These are phyloP conservation scores for Nitzschia sp. DNA, from an alignment of 108 stramenopile species.

Conservation along the genomic window DNA sequence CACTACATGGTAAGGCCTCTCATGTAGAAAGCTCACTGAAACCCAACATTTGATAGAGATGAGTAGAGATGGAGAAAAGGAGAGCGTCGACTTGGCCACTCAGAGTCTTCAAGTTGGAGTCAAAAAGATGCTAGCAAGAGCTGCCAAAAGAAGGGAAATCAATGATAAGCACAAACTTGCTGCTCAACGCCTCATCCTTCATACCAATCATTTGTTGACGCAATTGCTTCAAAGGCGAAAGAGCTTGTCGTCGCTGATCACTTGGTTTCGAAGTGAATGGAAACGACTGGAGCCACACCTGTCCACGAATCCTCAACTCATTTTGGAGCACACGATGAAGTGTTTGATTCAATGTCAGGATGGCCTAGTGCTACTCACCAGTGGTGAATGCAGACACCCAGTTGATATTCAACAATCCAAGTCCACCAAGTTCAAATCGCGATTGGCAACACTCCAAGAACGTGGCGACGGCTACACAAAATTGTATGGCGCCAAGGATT, in stretches of 20 bases:
- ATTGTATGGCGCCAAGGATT: conserved; percentile 44
- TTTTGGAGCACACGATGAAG: conserved; percentile 40
- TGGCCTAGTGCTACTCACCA: conserved; percentile 68
- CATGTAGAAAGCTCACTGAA: too few species aligned
- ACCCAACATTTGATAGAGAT: background rate
- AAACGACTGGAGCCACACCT: conserved; percentile 20
- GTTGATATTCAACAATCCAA: conserved; percentile 45
- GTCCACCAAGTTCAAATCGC: conserved; percentile 29
- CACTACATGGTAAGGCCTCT: too few species aligned
- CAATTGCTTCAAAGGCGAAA: conserved; percentile 22
- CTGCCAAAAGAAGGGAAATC: background rate
- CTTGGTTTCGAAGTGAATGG: conserved; percentile 36
- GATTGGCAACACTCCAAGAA: conserved; percentile 31
- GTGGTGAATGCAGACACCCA: conserved; percentile 77
- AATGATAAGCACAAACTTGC: background rate
- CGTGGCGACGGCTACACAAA: conserved; percentile 69
- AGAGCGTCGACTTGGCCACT: conserved; percentile 26
- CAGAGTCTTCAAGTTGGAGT: conserved; percentile 21
- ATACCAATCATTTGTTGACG: conserved; percentile 24
- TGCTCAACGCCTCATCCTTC: conserved; percentile 15
- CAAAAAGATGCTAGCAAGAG: conserved; percentile 6
- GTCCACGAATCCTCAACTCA: conserved; percentile 1
- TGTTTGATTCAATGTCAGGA: conserved; percentile 64
- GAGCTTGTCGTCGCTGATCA: conserved; percentile 19
- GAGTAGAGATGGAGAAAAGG: conserved; percentile 10